Base-by-base conservation (phyloP, 202 grass and related monocot species). In the Elaeis oleifera region DNA sequence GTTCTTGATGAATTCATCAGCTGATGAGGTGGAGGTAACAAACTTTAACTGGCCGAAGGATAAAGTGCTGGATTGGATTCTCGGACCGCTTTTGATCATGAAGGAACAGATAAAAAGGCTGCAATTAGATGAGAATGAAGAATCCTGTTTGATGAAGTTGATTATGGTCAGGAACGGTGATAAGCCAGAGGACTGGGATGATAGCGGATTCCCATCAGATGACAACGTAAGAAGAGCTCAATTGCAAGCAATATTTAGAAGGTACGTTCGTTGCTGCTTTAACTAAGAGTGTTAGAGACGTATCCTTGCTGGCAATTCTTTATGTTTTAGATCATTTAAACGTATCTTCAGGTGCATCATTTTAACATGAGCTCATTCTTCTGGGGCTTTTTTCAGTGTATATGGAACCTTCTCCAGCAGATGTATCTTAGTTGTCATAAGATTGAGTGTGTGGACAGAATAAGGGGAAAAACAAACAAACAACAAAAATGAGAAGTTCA, bases 191-290 rank as follows among this genome's bases (percentile, higher is more conserved):
- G 84, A 96, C 11, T 96, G 92, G 92, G 81, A 89, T 1, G 71
- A 79, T 3, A 71, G 56, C 0, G 81, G 73, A 53, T 96, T 88
- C 22, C 74, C 84, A 1, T 85, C 76, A 0, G 54, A 63, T 5
- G 81, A 91, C 16, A 74, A 75, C 11, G 58, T 91, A 58, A 91
- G 79, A 81, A 89, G 77, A 84, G 92, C 87, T 50, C 92, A 84
- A 62, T 71, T 89, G 25, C 92, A 97, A 59, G 81, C 82, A 0
- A 78, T 89, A 50, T 86, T 91, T 61, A 91, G 92, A 91, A 91
- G 92, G 92, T 96, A 81, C 11, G 11, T 0, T 4, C 0, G 25
- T 4, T 55, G 24, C 14, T 2, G 39, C 11, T 19, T 57, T 56
- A 20, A 11, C 36, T 44, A 44, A 44, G 11, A 9, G 36, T 44